Percentiles rank a stretch among this genome's conserved stretches.
These are phyloP conservation scores for Melanogaster broomeanus DNA, from an alignment of 768 basidiomycete genomes.

Conservation along the genomic window DNA sequence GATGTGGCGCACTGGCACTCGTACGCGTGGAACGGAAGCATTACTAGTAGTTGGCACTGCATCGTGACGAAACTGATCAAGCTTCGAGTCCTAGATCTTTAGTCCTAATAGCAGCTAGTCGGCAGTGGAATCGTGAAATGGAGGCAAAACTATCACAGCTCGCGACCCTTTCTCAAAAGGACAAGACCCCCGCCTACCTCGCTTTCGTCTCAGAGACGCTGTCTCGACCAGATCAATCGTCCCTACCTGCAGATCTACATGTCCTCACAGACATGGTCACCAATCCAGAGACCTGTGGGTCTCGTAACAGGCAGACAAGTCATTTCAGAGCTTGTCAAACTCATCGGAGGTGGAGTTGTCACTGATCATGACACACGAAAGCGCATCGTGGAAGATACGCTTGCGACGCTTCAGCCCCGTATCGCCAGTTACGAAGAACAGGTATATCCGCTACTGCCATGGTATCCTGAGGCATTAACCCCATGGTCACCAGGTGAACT, in stretches of 20 bases:
- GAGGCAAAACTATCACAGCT: conserved; percentile 66
- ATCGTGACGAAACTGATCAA: too few species aligned
- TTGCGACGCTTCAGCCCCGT: conserved; percentile 70
- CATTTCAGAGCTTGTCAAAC: conserved; percentile 79
- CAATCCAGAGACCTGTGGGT: conserved; percentile 76
- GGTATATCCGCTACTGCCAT: conserved; percentile 46
- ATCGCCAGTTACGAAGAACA: conserved; percentile 96
- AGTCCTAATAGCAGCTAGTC: background rate
- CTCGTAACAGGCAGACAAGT: conserved; percentile 90
- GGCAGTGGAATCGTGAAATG: conserved; percentile 40
- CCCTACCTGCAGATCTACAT: conserved; percentile 59
- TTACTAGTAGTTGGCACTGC: too few species aligned
- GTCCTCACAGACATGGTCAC: conserved; percentile 77
- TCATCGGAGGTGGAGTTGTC: conserved; percentile 57
- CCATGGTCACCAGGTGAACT: conserved; percentile 60
- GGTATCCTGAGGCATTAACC: conserved; percentile 9
- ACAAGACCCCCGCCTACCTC: conserved; percentile 77
- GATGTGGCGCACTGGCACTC: too few species aligned
- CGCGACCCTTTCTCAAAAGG: conserved; percentile 72
- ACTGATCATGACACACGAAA: conserved; percentile 61
- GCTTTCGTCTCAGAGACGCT: conserved; percentile 68
- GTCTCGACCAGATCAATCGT: conserved; percentile 46
- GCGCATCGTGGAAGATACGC: conserved; percentile 72
- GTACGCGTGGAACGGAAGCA: too few species aligned
- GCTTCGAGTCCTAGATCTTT: too few species aligned